phyloP scores from a whole-genome alignment of 805 yeast species.

The Naumovozyma dairenensis region DNA sequence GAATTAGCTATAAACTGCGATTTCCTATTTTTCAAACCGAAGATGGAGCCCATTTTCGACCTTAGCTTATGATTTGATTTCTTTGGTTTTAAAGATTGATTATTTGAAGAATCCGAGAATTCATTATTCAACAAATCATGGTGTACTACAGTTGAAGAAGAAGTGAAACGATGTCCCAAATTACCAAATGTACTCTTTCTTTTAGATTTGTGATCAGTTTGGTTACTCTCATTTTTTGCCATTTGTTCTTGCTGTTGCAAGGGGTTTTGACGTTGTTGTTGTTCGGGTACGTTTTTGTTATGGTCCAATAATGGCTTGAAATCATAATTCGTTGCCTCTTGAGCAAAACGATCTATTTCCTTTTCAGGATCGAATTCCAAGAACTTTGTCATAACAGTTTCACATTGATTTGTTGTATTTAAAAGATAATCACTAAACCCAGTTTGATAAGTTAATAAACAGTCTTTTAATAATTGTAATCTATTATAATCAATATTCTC shows the following conservation, averaged over 20 bases:
- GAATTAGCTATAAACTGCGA: conserved; percentile 6
- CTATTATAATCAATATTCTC: conserved; percentile 62
- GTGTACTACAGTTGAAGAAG: conserved; percentile 23
- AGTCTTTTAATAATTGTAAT: conserved; percentile 51
- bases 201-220: conserved; percentile 8
- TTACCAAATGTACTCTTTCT: conserved; percentile 22
- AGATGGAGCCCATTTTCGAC: conserved; percentile 68
- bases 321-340: conserved; percentile 26
- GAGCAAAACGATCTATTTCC: conserved; percentile 50
- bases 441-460: conserved; percentile 56
- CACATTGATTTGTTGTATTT: conserved; percentile 40
- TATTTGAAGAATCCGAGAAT: conserved; percentile 26
- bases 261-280: background rate
- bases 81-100: conserved; percentile 22
- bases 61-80: conserved; percentile 37
- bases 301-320: conserved; percentile 5
- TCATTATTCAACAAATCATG: conserved; percentile 27
- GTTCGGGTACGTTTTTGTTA: background rate
- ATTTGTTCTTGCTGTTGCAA: background rate
- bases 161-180: conserved; percentile 20
- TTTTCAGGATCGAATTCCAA: conserved; percentile 52
- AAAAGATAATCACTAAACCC: conserved; percentile 45
- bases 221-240: background rate
- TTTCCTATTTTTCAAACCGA: conserved; percentile 28
- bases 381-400: conserved; percentile 54